Conservation (phyloP, 768 basidiomycete genomes). For the Tulasnella sp. region DNA sequence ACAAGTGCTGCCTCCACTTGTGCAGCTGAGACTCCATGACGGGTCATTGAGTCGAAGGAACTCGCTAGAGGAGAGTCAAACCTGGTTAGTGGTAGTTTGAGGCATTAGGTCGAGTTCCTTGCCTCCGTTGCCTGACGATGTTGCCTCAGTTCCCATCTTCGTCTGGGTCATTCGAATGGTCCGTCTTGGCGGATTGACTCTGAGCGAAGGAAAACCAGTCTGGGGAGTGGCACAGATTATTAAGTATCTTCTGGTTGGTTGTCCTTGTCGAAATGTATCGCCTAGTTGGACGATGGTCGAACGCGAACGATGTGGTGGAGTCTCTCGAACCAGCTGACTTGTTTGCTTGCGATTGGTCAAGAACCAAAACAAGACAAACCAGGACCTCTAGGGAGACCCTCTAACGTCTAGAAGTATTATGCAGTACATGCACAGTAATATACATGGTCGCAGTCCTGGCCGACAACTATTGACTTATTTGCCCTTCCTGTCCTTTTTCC, state of each 20-base stretch:
- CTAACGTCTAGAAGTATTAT: background rate
- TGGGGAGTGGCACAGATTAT: no score
- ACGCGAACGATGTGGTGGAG: no score
- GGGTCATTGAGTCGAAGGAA: background rate
- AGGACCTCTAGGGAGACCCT: background rate
- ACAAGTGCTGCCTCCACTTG: background rate
- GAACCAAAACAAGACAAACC: background rate
- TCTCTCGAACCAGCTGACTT: background rate
- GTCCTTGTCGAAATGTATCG: no score
- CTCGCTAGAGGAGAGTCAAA: background rate
- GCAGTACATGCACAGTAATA: background rate
- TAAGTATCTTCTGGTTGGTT: no score
- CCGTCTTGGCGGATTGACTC: no score
- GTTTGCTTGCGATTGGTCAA: background rate
- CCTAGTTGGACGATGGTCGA: no score
- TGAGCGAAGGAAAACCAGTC: no score
- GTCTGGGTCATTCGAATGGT: no score
- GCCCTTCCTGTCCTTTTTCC: background rate
- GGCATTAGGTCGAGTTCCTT: background rate
- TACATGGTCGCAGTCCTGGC: background rate
- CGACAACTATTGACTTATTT: background rate
- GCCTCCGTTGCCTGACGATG: background rate
- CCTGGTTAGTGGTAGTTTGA: background rate
- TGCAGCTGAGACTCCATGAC: background rate
- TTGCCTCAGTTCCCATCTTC: no score